These are phyloP conservation scores for Xylaria acuta DNA, from an alignment of 495 filamentous ascomycete species.

Conservation along the genomic window DNA sequence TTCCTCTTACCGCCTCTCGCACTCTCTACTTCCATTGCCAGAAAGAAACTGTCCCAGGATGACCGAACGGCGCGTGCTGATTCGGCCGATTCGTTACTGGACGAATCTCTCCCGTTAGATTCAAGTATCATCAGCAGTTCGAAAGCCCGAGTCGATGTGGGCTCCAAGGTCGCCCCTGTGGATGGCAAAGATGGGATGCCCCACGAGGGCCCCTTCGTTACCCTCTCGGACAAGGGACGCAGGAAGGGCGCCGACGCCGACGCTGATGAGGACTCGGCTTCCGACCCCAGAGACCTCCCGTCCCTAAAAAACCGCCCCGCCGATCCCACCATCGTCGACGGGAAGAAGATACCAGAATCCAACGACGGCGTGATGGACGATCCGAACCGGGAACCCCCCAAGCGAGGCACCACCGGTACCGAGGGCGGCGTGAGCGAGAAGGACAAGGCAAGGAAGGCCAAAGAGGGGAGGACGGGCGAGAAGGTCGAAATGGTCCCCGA, in stretches of 20 bases:
- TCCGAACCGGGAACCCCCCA: constrained; percentile 71
- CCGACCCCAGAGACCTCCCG: constrained; percentile 55
- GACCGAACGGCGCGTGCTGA: constrained; percentile 14
- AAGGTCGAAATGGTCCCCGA: constrained; percentile 76
- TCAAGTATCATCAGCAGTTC: constrained; percentile 37
- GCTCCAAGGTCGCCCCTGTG: constrained; percentile 88
- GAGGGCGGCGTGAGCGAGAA: constrained; percentile 88
- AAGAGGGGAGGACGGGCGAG: constrained; percentile 64
- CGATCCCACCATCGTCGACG: constrained; percentile 60
- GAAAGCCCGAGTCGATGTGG: constrained; percentile 51
- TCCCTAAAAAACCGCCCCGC: constrained; percentile 54
- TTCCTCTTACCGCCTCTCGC: constrained; percentile 54
- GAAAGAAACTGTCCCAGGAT: constrained; percentile 29
- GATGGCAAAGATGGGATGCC: constrained; percentile 97
- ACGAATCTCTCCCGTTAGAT: constrained; percentile 36
- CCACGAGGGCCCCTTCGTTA: constrained; percentile 87
- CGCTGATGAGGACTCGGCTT: constrained; percentile 36
- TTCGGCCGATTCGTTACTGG: constrained; percentile 18
- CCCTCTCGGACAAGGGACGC: constrained; percentile 60
- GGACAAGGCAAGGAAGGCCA: constrained; percentile 68
- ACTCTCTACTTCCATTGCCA: constrained; percentile 43
- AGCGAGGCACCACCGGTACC: constrained; percentile 84
- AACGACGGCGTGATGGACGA: constrained; percentile 95
- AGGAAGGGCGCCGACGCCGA: constrained; percentile 34
- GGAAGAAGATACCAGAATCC: constrained; percentile 73